phyloP scores from a whole-genome alignment of 495 filamentous ascomycete species.

The Penicillium desertorum region DNA sequence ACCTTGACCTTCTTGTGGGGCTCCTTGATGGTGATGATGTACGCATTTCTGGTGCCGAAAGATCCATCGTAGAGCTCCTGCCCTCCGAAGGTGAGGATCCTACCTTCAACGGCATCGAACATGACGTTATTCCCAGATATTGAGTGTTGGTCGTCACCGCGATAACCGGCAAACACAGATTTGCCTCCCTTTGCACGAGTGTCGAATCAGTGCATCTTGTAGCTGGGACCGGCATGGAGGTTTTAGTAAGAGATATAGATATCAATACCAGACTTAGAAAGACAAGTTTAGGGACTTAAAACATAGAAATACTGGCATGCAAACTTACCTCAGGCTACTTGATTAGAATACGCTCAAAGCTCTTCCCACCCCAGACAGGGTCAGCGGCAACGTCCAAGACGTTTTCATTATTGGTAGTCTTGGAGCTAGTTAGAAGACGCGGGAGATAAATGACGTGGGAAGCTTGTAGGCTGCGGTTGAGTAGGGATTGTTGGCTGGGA shows the following conservation, averaged over 20 bases:
- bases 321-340: constrained; percentile 1
- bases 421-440: not conserved
- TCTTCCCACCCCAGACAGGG: not conserved
- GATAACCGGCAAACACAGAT: constrained; percentile 30
- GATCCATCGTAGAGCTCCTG: constrained; percentile 42
- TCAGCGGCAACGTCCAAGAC: not conserved
- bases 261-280: not conserved
- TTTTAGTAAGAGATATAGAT: constrained; percentile 45
- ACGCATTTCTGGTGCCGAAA: constrained; percentile 41
- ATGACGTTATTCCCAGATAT: constrained; percentile 56
- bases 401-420: not conserved
- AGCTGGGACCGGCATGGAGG: constrained; percentile 54
- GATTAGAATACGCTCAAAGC: constrained; percentile 2
- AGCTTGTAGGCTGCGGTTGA: not conserved
- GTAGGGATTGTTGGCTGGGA: no score
- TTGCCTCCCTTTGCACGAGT: constrained; percentile 39
- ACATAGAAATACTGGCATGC: not conserved
- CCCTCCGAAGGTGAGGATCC: constrained; percentile 56
- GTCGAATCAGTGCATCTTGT: constrained; percentile 47
- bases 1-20: constrained; percentile 26
- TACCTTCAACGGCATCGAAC: constrained; percentile 55
- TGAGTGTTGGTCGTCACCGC: constrained; percentile 47
- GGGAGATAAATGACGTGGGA: constrained; percentile 8
- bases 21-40: constrained; percentile 47
- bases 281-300: not conserved